These are phyloP conservation scores for Sugiyamaella pinicola DNA, from an alignment of 1,139 yeast species.

Conservation along the genomic window DNA sequence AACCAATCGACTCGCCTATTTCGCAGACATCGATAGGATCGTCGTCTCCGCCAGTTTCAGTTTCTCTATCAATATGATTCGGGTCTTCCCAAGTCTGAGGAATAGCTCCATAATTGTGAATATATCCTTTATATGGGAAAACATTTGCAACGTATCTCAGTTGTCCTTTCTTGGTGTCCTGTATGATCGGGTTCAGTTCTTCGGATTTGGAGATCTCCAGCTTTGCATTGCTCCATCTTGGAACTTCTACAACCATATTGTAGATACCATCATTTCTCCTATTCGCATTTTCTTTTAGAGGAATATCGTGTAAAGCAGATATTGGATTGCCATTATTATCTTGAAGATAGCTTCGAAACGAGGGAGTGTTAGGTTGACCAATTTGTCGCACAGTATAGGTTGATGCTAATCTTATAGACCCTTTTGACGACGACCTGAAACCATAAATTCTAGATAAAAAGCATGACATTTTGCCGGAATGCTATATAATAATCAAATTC, in stretches of 20 bases:
- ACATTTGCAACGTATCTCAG: constrained; percentile 84
- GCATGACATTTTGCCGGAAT: not conserved
- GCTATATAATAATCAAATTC: not conserved
- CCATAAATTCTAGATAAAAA: constrained; percentile 2
- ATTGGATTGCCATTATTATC: constrained; percentile 53
- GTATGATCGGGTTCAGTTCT: constrained; percentile 84
- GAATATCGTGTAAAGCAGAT: constrained; percentile 89
- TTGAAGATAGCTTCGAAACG: constrained; percentile 58
- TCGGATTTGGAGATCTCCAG: constrained; percentile 80
- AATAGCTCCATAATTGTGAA: constrained; percentile 96
- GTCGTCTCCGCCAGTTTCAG: constrained; percentile 77
- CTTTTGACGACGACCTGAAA: not conserved
- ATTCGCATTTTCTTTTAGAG: constrained; percentile 62
- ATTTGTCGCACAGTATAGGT: constrained; percentile 55
- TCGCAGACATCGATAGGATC: constrained; percentile 98
- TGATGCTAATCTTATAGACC: constrained; percentile 8
- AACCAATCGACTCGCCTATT: constrained; percentile 69
- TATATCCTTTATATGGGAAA: constrained; percentile 95
- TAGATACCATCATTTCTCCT: constrained; percentile 52
- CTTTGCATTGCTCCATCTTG: constrained; percentile 94
- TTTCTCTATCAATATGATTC: constrained; percentile 48
- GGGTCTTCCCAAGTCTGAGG: constrained; percentile 98
- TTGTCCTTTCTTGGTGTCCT: constrained; percentile 90
- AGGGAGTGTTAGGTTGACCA: constrained; percentile 82
- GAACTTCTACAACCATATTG: constrained; percentile 92